Percentiles rank a stretch among this genome's conserved stretches.
These are phyloP conservation scores for Jatropha multifida DNA, from an alignment of 441 rosid genomes.

Conservation along the genomic window DNA sequence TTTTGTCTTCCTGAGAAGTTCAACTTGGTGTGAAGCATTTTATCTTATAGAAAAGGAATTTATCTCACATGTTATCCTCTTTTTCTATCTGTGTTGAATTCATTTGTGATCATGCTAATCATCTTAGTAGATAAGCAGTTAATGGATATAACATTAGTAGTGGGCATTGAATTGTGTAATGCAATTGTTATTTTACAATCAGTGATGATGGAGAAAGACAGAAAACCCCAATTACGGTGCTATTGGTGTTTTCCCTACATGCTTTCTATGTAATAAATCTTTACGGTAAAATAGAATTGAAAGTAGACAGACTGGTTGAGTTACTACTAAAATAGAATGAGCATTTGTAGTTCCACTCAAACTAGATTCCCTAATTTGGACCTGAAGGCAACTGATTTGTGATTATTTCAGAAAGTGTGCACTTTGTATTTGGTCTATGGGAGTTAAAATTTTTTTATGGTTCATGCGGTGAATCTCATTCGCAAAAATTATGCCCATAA, in stretches of 20 bases:
- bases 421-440: neutral
- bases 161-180: neutral
- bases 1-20: slow-evolving; percentile 8
- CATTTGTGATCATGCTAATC: neutral
- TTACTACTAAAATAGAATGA: neutral
- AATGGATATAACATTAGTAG: neutral
- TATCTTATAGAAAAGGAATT: neutral
- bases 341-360: neutral
- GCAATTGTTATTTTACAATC: neutral
- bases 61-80: neutral
- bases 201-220: neutral
- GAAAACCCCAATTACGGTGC: neutral
- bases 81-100: neutral
- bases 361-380: neutral
- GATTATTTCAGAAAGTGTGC: neutral
- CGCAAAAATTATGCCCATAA: neutral
- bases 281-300: neutral
- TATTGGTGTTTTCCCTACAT: neutral
- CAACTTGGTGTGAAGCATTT: neutral
- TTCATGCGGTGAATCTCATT: neutral
- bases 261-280: neutral
- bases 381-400: neutral
- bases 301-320: neutral
- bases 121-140: neutral
- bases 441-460: neutral